Evolutionary conservation across 148 eudicot genomes (phyloP).

Genomic region (Nyssa sinensis): DNA sequence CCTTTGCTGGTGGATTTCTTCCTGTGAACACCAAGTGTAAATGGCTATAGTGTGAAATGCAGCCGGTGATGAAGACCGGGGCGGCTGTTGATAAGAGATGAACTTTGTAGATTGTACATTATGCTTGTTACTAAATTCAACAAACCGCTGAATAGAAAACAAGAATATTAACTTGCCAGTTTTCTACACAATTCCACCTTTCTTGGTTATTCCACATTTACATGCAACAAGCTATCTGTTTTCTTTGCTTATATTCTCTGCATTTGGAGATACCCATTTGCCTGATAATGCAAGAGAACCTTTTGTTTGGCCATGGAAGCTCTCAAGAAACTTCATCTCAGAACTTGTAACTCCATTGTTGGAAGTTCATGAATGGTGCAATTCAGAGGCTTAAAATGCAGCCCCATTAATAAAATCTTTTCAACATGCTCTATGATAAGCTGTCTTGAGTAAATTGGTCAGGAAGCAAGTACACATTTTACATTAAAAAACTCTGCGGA

Average conservation of each 20-base stretch:
- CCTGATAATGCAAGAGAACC: too few relatives aligned
- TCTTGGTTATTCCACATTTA: background rate
- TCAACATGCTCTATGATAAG: too few relatives aligned
- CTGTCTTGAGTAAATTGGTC: too few relatives aligned
- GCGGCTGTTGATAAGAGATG: background rate
- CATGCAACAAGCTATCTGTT: background rate
- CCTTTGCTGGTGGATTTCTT: background rate
- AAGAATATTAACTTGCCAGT: background rate
- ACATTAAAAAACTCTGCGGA: too few relatives aligned
- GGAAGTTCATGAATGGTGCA: too few relatives aligned
- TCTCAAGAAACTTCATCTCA: too few relatives aligned
- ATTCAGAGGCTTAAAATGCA: too few relatives aligned
- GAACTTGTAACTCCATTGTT: too few relatives aligned
- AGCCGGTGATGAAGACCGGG: background rate
- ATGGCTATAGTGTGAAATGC: background rate
- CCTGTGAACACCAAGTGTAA: background rate
- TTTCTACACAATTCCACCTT: background rate
- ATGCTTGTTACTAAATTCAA: conserved; percentile 1
- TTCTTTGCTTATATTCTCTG: background rate
- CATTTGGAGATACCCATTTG: too few relatives aligned
- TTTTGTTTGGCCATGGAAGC: too few relatives aligned
- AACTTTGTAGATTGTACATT: background rate
- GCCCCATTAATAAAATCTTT: too few relatives aligned
- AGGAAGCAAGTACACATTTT: too few relatives aligned
- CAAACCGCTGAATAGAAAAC: background rate